Evolutionary conservation across 78 protist species (phyloP).

Genomic region (Monocercomonoides exilis): DNA sequence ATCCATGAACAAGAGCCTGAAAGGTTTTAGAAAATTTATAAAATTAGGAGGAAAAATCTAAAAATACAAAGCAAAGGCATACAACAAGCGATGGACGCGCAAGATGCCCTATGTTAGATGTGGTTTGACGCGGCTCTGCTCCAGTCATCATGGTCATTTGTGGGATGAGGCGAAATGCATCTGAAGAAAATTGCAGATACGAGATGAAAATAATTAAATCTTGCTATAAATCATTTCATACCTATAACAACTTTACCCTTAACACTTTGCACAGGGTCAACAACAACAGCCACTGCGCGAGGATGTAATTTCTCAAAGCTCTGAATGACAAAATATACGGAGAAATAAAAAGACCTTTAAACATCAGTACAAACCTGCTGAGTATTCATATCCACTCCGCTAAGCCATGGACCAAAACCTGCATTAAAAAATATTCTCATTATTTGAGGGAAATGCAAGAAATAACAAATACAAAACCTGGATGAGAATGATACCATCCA

Average conservation of each 20-base stretch:
- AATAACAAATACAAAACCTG: constrained; percentile 99
- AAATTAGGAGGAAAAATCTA: background rate
- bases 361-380: too few relatives aligned
- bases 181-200: constrained; percentile 28
- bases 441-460: too few relatives aligned
- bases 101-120: constrained; percentile 96
- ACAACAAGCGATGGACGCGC: constrained; percentile 87
- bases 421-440: too few relatives aligned
- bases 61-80: background rate
- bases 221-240: background rate
- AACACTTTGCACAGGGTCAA: constrained; percentile 98
- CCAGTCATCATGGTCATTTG: constrained; percentile 60
- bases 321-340: constrained; percentile 57
- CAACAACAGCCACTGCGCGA: constrained; percentile 97
- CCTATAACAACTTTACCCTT: constrained; percentile 76
- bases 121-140: constrained; percentile 95
- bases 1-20: constrained; percentile 89
- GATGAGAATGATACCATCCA: constrained; percentile 99
- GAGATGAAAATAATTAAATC: background rate
- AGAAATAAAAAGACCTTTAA: too few relatives aligned
- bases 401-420: constrained; percentile 77
- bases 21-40: too few relatives aligned
- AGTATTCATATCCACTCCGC: constrained; percentile 93
- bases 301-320: constrained; percentile 50
- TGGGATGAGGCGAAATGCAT: constrained; percentile 91